Percentiles rank a stretch among this genome's conserved stretches.
phyloP scores from a whole-genome alignment of 495 filamentous ascomycete species.

The Penicillium dipodomyicola region DNA sequence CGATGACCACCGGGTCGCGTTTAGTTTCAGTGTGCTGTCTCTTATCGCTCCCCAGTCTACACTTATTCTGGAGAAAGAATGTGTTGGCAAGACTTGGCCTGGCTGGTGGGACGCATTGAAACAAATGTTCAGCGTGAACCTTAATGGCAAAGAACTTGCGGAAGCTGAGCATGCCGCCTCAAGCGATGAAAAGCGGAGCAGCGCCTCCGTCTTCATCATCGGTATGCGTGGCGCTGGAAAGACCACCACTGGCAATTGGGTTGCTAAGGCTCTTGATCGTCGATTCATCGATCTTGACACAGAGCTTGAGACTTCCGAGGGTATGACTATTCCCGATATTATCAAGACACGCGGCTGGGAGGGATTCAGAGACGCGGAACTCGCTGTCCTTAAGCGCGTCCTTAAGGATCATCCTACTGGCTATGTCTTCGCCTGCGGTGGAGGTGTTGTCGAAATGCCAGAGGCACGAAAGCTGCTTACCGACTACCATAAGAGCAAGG shows the following conservation, averaged over 20 bases:
- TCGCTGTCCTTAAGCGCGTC: conserved; percentile 66
- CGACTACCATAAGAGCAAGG: conserved; percentile 73
- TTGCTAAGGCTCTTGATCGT: conserved; percentile 67
- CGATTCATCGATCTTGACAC: conserved; percentile 84
- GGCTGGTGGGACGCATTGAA: conserved; percentile 95
- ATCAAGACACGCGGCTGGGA: conserved; percentile 81
- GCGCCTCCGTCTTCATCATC: conserved; percentile 81
- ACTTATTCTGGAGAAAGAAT: conserved; percentile 83
- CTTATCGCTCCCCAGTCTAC: conserved; percentile 70
- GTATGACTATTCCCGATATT: conserved; percentile 79
- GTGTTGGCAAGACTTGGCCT: conserved; percentile 98
- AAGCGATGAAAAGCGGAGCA: conserved; percentile 34
- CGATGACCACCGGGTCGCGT: conserved; percentile 96
- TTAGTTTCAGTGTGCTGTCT: conserved; percentile 95
- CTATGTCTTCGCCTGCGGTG: conserved; percentile 89
- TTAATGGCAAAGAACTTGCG: conserved; percentile 69
- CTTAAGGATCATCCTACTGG: conserved; percentile 71
- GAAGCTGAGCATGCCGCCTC: conserved; percentile 33
- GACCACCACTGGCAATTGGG: conserved; percentile 86
- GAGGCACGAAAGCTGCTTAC: conserved; percentile 74
- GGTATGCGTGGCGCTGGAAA: conserved; percentile 98
- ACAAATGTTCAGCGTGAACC: conserved; percentile 66
- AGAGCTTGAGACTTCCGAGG: conserved; percentile 70
- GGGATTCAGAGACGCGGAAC: conserved; percentile 79
- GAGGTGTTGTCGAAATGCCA: conserved; percentile 85